Evolutionary conservation across 2,329 filamentous ascomycete genomes (phyloP).

Genomic region (Leptographium flavum): DNA sequence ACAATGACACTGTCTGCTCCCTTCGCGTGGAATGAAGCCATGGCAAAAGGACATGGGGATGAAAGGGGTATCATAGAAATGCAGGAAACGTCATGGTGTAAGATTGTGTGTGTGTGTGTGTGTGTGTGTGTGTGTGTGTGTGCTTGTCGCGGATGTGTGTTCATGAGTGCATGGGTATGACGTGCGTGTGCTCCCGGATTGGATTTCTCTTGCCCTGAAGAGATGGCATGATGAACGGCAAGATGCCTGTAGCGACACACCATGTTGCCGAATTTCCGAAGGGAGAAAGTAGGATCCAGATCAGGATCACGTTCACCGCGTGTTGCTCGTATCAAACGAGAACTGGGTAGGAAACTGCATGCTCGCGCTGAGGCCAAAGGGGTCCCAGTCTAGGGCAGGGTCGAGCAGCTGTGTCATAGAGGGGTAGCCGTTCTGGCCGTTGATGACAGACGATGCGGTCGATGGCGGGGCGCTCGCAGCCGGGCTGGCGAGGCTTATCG

Average conservation of each 20-base stretch:
- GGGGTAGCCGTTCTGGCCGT: slow-evolving; percentile 47
- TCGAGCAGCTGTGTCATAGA: slow-evolving; percentile 53
- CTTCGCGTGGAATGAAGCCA: not conserved
- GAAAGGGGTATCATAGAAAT: slow-evolving; percentile 2
- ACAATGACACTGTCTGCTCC: not conserved
- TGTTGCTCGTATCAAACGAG: slow-evolving; percentile 52
- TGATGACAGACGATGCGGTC: slow-evolving; percentile 7
- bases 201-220: not conserved
- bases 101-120: not conserved
- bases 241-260: not conserved
- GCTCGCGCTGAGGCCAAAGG: slow-evolving; percentile 82
- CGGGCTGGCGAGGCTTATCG: slow-evolving; percentile 25
- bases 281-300: not conserved
- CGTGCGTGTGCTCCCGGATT: no score
- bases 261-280: not conserved
- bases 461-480: slow-evolving; percentile 11
- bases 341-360: slow-evolving; percentile 90
- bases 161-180: no score
- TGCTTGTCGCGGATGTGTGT: not conserved
- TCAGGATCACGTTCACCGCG: slow-evolving; percentile 18
- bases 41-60: not conserved
- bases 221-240: not conserved
- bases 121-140: not conserved
- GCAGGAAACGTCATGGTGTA: not conserved
- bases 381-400: slow-evolving; percentile 80